Base-by-base conservation (phyloP, 441 rosid genomes). In the Pelargonium citronellum region DNA sequence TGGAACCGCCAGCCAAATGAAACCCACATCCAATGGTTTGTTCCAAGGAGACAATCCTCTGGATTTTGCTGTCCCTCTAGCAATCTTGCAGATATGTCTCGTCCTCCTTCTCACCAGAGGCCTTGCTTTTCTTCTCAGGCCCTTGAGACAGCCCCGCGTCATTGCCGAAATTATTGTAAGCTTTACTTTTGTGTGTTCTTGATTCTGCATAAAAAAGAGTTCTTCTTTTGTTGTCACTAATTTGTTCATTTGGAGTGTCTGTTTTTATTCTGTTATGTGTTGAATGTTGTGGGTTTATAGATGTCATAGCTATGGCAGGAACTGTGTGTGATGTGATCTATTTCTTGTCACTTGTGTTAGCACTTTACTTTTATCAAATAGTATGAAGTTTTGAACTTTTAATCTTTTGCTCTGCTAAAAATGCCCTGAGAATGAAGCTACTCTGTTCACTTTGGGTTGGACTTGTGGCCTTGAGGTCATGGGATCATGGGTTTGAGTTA, bases 101-200 rank as follows among this genome's bases (percentile, higher is more conserved):
- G 91, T 87, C 1, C 68, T 85, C 0, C 63, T 73, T 49, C 82
- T 87, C 64, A 87, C 91, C 27, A 79, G 89, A 19, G 41, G 71
- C 30, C 86, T 87, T 39, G 87, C 91, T 39, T 83, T 81, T 66
- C 75, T 84, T 67, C 71, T 85, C 12, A 79, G 86, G 77, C 89
- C 89, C 7, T 47, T 87, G 1, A 77, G 85, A 65, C 91, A 87
- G 39, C 91, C 91, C 9, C 88, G 89, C 58, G 91, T 87, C 22
- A 81, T 87, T 57, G 89, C 91, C 0, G 91, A 87, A 79, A 82
- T 87, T 58, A 79, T 84, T 55, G 89, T 85, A 53, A 67, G 91
- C 79, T 67, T 46, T 30, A 39, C 37, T 66, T 3, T 61, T 19
- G 47, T 7, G 47, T 43, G 47, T 10, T 43, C 12, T 7, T 7